Evolutionary conservation across 768 basidiomycete species (phyloP).

Genomic region (Tricholoma sp.): DNA sequence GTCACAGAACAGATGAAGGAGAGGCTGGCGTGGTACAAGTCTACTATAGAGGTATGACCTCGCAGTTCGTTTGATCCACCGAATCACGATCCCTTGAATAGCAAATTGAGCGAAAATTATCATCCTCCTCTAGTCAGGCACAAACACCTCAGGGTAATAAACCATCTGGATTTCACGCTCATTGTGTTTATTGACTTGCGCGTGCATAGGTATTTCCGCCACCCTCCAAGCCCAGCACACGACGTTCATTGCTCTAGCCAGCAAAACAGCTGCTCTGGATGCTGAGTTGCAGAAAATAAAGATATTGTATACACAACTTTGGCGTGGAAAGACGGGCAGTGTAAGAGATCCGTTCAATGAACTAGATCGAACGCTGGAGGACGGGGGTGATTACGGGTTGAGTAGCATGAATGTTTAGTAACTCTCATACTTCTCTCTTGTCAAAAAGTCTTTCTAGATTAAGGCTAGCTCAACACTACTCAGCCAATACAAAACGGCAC

Average conservation of each 20-base stretch:
- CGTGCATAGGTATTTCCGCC: constrained; percentile 54
- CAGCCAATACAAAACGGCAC: neutral
- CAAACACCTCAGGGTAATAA: constrained; percentile 73
- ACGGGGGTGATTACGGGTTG: constrained; percentile 36
- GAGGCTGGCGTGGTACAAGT: constrained; percentile 71
- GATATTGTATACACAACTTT: constrained; percentile 66
- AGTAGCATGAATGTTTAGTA: constrained; percentile 38
- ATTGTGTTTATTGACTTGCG: constrained; percentile 5
- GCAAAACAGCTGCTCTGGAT: constrained; percentile 69
- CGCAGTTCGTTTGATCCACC: neutral
- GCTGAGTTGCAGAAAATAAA: constrained; percentile 76
- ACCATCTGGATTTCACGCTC: neutral
- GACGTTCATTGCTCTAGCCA: constrained; percentile 72
- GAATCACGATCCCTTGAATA: constrained; percentile 19
- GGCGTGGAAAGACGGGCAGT: constrained; percentile 77
- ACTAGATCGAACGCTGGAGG: constrained; percentile 28
- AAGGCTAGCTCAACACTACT: too few species aligned
- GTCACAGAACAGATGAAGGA: constrained; percentile 70
- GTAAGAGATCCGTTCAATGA: constrained; percentile 77
- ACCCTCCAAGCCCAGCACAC: constrained; percentile 78
- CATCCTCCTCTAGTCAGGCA: constrained; percentile 56
- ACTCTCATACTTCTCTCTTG: neutral
- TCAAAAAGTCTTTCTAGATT: too few species aligned
- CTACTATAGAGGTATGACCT: constrained; percentile 63
- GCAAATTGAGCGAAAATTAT: constrained; percentile 83